Evolutionary conservation across 2,329 filamentous ascomycete species (phyloP).

Genomic region (Alternaria brassicae): DNA sequence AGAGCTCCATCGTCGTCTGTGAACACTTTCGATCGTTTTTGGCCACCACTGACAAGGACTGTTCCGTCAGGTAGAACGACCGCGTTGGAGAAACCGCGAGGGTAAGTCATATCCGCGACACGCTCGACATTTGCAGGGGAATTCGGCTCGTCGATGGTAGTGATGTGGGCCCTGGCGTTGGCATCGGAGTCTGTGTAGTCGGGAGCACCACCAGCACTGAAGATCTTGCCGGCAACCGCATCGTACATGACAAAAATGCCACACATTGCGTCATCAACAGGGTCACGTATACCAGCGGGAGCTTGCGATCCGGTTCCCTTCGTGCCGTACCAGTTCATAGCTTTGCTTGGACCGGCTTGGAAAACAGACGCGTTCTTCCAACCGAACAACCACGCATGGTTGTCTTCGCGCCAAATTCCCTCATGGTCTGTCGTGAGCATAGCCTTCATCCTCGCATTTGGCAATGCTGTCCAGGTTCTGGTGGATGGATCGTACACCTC

Average conservation of each 20-base stretch:
- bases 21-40: slow-evolving; percentile 32
- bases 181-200: slow-evolving; percentile 34
- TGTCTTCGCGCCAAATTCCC: slow-evolving; percentile 36
- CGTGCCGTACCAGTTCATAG: slow-evolving; percentile 39
- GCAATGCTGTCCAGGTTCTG: slow-evolving; percentile 32
- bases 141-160: slow-evolving; percentile 28
- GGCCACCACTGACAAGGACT: slow-evolving; percentile 37
- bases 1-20: slow-evolving; percentile 31
- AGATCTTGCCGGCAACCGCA: slow-evolving; percentile 30
- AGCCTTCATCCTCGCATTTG: slow-evolving; percentile 22
- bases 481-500: slow-evolving; percentile 31
- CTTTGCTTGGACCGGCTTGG: slow-evolving; percentile 33
- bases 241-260: slow-evolving; percentile 38
- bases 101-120: slow-evolving; percentile 33
- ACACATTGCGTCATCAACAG: slow-evolving; percentile 32
- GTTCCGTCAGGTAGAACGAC: slow-evolving; percentile 39
- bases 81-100: slow-evolving; percentile 34
- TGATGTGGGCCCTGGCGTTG: slow-evolving; percentile 32
- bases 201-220: slow-evolving; percentile 33
- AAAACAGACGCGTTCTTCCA: slow-evolving; percentile 32
- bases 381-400: slow-evolving; percentile 34
- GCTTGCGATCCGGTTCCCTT: slow-evolving; percentile 25
- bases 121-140: slow-evolving; percentile 29
- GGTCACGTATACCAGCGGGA: slow-evolving; percentile 29
- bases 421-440: slow-evolving; percentile 33